These are phyloP conservation scores for Iberis amara DNA, from an alignment of 441 rosid species.

Conservation along the genomic window DNA sequence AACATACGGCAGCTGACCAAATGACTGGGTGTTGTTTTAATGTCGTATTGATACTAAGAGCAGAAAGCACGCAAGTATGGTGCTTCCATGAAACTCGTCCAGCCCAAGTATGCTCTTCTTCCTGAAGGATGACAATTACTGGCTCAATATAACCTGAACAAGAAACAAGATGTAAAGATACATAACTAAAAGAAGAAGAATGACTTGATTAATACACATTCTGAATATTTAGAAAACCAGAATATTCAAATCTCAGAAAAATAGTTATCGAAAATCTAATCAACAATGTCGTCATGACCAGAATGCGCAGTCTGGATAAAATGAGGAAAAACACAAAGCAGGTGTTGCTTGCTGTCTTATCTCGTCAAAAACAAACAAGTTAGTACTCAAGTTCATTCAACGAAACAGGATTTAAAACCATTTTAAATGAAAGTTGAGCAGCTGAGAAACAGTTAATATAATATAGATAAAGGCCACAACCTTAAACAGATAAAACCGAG, in stretches of 20 bases:
- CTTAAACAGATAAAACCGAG: background rate
- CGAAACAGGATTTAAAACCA: background rate
- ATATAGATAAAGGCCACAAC: background rate
- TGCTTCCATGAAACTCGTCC: slow-evolving; percentile 93
- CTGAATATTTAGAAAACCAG: slow-evolving; percentile 13
- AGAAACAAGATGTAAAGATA: slow-evolving; percentile 27
- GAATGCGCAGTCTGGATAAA: slow-evolving; percentile 7
- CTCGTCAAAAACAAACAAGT: slow-evolving; percentile 10
- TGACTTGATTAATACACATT: slow-evolving; percentile 13
- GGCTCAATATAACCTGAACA: slow-evolving; percentile 93
- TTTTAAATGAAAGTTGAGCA: background rate
- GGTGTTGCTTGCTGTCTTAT: slow-evolving; percentile 3
- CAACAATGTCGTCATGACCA: slow-evolving; percentile 21
- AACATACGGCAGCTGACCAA: slow-evolving; percentile 87
- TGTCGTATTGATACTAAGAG: slow-evolving; percentile 91
- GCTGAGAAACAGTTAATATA: slow-evolving; percentile 2
- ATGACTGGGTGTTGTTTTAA: slow-evolving; percentile 94
- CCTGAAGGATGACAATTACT: slow-evolving; percentile 95
- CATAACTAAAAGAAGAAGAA: slow-evolving; percentile 15
- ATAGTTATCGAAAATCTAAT: slow-evolving; percentile 15
- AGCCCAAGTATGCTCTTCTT: slow-evolving; percentile 94
- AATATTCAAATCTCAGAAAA: slow-evolving; percentile 10
- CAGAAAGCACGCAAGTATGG: slow-evolving; percentile 94
- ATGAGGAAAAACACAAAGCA: slow-evolving; percentile 2
- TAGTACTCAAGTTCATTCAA: slow-evolving; percentile 13